Percentiles rank a stretch among this genome's conserved stretches.
Conservation (phyloP, 228 moss, liverwort and hornwort species). For the Sphagnum magellanicum region DNA sequence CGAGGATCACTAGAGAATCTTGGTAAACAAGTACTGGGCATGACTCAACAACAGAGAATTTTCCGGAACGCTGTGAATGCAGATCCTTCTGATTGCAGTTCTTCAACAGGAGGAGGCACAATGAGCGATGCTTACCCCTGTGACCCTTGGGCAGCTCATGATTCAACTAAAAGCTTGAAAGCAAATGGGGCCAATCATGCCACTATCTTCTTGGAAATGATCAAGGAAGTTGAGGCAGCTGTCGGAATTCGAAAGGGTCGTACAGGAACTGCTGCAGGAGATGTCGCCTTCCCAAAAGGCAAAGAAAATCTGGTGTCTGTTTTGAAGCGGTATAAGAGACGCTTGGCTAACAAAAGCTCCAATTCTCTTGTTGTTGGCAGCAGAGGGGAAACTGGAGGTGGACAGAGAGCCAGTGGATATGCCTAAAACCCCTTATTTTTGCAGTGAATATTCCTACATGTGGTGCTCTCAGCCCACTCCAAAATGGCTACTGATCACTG, state of each 20-base stretch:
- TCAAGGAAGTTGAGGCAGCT: conserved; percentile 82
- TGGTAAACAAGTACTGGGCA: conserved; percentile 34
- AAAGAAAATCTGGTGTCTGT: conserved; percentile 89
- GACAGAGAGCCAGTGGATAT: conserved; percentile 47
- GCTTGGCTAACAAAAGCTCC: conserved; percentile 54
- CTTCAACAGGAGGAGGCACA: too few relatives aligned
- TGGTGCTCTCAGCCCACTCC: conserved; percentile 57
- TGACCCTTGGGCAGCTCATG: conserved; percentile 65
- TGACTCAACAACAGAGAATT: conserved; percentile 41
- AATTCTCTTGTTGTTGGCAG: conserved; percentile 22
- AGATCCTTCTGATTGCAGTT: conserved; percentile 9
- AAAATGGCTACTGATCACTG: too few relatives aligned
- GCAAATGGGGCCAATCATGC: conserved; percentile 51
- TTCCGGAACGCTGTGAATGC: conserved; percentile 33
- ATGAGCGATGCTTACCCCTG: neutral
- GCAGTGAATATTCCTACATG: conserved; percentile 55
- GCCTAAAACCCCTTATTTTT: conserved; percentile 56
- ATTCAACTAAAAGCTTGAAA: conserved; percentile 35
- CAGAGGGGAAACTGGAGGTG: conserved; percentile 17
- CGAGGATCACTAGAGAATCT: conserved; percentile 33
- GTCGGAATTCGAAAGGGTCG: conserved; percentile 80
- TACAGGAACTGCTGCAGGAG: conserved; percentile 86
- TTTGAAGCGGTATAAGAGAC: conserved; percentile 76
- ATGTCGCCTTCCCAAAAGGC: conserved; percentile 85
- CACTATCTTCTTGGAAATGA: conserved; percentile 69